Percentiles rank a stretch among this genome's conserved stretches.
Evolutionary conservation across 225 moss, liverwort and hornwort genomes (phyloP).

Genomic region (Polytrichum commune): DNA sequence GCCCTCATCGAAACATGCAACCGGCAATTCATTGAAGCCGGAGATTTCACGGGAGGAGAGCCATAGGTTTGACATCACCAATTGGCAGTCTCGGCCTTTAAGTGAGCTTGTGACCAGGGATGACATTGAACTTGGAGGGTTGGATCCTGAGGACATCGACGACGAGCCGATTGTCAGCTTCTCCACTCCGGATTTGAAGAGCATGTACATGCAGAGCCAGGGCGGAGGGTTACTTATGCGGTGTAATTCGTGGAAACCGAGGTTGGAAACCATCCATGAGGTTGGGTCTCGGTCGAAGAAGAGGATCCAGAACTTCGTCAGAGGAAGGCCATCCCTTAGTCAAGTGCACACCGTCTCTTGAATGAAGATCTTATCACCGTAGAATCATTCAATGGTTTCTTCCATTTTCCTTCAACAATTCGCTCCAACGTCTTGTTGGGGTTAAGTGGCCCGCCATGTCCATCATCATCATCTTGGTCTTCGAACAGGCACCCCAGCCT

Average conservation of each 20-base stretch:
- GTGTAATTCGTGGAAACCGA: conserved; percentile 32
- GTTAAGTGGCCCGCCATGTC: too few relatives aligned
- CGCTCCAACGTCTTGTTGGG: too few relatives aligned
- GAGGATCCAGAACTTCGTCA: conserved; percentile 6
- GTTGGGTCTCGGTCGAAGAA: conserved; percentile 19
- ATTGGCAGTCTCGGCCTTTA: conserved; percentile 10
- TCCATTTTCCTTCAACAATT: too few relatives aligned
- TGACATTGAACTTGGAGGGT: conserved; percentile 11
- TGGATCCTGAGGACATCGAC: neutral
- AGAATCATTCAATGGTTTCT: too few relatives aligned
- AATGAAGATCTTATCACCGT: too few relatives aligned
- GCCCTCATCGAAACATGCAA: conserved; percentile 2
- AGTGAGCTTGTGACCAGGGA: conserved; percentile 14
- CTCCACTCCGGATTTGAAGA: conserved; percentile 29
- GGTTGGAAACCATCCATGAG: conserved; percentile 33
- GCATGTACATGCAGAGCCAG: conserved; percentile 10
- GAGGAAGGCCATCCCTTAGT: conserved; percentile 2
- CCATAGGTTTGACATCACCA: conserved; percentile 19
- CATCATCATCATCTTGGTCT: too few relatives aligned
- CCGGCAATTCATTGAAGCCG: neutral
- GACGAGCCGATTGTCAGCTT: conserved; percentile 12
- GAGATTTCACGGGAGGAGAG: conserved; percentile 7
- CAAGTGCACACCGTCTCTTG: conserved; percentile 5
- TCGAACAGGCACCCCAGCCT: too few relatives aligned
- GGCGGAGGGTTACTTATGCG: conserved; percentile 6